phyloP scores from a whole-genome alignment of 768 basidiomycete species.

The Steccherinum ochraceum region DNA sequence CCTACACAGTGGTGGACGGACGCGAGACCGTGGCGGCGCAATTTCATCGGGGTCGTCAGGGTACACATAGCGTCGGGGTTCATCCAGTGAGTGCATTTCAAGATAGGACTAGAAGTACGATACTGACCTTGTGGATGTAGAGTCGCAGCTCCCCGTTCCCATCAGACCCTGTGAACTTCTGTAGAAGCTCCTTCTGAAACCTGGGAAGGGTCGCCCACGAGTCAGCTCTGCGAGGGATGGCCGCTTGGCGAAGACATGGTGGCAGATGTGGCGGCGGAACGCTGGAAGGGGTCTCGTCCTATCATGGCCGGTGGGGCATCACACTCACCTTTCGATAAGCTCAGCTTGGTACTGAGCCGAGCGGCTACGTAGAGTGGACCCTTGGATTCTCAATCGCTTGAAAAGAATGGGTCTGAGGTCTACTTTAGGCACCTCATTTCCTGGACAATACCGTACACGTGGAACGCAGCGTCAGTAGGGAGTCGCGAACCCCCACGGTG shows the following conservation, averaged over 20 bases:
- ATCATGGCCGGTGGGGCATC: no score
- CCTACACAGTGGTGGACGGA: constrained; percentile 45
- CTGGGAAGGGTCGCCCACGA: constrained; percentile 20
- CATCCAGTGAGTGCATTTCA: no score
- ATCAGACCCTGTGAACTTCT: constrained; percentile 49
- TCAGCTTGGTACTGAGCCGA: constrained; percentile 71
- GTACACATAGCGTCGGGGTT: no score
- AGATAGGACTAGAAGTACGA: no score
- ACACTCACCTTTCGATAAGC: constrained; percentile 49
- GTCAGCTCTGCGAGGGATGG: no score
- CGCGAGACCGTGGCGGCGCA: no score
- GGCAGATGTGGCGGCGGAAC: no score
- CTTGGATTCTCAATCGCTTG: constrained; percentile 85
- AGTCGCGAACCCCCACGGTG: constrained; percentile 8
- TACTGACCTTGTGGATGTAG: constrained; percentile 69
- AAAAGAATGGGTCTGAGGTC: constrained; percentile 64
- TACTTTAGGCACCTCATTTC: constrained; percentile 41
- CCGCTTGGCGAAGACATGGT: no score
- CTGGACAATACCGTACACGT: no score
- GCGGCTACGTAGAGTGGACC: constrained; percentile 79
- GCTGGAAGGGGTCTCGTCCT: no score
- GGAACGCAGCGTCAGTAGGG: constrained; percentile 14
- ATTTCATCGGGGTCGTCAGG: no score
- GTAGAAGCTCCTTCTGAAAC: constrained; percentile 50
- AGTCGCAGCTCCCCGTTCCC: constrained; percentile 60